Percentiles rank a stretch among this genome's conserved stretches.
These are phyloP conservation scores for Omphalotus olearius DNA, from an alignment of 1,284 basidiomycete genomes.

Conservation along the genomic window DNA sequence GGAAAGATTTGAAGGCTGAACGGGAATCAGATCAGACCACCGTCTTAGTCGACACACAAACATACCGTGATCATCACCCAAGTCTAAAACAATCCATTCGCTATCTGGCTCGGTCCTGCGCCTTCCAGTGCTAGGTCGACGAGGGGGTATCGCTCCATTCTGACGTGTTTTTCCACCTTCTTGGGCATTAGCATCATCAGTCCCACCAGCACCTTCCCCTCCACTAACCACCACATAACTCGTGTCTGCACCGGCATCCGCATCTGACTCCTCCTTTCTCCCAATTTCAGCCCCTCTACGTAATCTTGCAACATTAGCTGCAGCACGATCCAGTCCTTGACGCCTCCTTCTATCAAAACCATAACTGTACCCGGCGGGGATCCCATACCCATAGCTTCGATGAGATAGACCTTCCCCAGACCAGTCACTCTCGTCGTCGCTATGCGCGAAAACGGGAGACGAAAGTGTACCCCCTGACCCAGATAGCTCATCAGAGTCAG, in stretches of 20 bases:
- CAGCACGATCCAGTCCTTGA: neutral
- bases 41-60: constrained; percentile 9
- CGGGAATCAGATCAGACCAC: neutral
- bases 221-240: constrained; percentile 11
- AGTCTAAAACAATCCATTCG: constrained; percentile 58
- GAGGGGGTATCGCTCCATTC: constrained; percentile 2
- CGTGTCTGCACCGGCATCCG: constrained; percentile 8
- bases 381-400: constrained; percentile 56
- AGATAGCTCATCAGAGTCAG: constrained; percentile 9
- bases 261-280: constrained; percentile 1
- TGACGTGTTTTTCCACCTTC: neutral
- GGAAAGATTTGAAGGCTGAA: constrained; percentile 48
- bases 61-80: constrained; percentile 50
- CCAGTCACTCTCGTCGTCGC: constrained; percentile 15
- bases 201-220: neutral
- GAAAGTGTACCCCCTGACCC: constrained; percentile 22
- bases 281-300: neutral
- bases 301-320: neutral
- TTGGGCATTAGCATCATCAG: neutral
- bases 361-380: no score
- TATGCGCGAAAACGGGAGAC: constrained; percentile 30
- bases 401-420: neutral
- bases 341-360: constrained; percentile 7
- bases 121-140: constrained; percentile 17
- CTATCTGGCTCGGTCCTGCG: constrained; percentile 14